Conservation (phyloP, 2,329 filamentous ascomycete genomes). For the Penicillium capsulatum region DNA sequence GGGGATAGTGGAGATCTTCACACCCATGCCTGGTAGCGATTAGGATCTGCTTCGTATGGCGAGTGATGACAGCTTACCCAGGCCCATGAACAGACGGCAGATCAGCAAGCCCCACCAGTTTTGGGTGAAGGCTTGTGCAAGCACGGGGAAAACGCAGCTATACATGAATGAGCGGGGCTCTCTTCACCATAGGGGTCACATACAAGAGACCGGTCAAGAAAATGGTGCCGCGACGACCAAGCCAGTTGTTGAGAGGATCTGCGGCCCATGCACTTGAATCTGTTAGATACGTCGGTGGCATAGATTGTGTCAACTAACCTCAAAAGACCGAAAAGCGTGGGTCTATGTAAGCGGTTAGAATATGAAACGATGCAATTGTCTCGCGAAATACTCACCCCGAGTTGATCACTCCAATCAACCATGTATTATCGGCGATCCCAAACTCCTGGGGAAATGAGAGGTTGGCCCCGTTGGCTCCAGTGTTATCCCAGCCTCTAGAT, state of each 20-base stretch:
- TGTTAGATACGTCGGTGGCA: too few relatives aligned
- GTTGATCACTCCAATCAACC: constrained; percentile 64
- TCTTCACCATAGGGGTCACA: too few relatives aligned
- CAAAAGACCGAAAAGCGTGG: too few relatives aligned
- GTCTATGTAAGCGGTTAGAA: too few relatives aligned
- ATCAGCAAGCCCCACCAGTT: constrained; percentile 56
- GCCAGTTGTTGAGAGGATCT: constrained; percentile 57
- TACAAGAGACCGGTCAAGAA: constrained; percentile 60
- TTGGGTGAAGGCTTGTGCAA: constrained; percentile 58
- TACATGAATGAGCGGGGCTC: too few relatives aligned
- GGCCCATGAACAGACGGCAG: constrained; percentile 54
- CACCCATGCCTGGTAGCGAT: constrained; percentile 58
- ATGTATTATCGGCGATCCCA: constrained; percentile 42
- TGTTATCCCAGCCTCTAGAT: constrained; percentile 49
- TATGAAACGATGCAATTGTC: constrained; percentile 6
- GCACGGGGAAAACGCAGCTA: constrained; percentile 61
- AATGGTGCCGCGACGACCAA: constrained; percentile 60
- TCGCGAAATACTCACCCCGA: constrained; percentile 2
- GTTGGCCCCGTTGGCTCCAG: constrained; percentile 51
- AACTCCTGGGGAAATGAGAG: constrained; percentile 46
- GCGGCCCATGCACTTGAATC: too few relatives aligned
- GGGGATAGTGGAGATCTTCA: constrained; percentile 53
- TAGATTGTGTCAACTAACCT: too few relatives aligned
- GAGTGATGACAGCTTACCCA: too few relatives aligned
- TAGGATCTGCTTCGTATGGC: too few relatives aligned